Evolutionary conservation across 2,329 filamentous ascomycete species (phyloP).

Genomic region (Lasiodiplodia gonubiensis): DNA sequence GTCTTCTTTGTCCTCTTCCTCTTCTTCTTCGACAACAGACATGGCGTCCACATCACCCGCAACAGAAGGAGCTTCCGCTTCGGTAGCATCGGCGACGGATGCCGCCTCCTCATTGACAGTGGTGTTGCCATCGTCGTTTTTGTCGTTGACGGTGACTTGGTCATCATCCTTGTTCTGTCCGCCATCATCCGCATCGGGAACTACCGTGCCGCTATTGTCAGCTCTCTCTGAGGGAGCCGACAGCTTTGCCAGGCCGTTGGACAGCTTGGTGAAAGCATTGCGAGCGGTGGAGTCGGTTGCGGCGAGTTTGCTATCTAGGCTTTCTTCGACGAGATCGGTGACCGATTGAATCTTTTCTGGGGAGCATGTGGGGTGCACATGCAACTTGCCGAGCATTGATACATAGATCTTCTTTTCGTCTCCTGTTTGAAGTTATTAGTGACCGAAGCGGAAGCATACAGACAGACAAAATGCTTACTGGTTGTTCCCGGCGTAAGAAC

Average conservation of each 20-base stretch:
- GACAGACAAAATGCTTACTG: conserved; percentile 58
- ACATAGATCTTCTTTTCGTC: conserved; percentile 87
- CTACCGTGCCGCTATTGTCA: conserved; percentile 14
- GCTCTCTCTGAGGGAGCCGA: conserved; percentile 41
- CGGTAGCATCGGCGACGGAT: conserved; percentile 20
- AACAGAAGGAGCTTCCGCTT: not conserved
- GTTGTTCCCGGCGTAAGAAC: conserved; percentile 67
- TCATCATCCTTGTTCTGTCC: conserved; percentile 27
- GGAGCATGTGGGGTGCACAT: conserved; percentile 70
- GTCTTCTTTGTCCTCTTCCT: conserved; percentile 29
- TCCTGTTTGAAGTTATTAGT: conserved; percentile 57
- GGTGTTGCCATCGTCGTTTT: conserved; percentile 31
- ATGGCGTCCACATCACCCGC: conserved; percentile 3
- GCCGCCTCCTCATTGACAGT: conserved; percentile 29
- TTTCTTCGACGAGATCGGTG: conserved; percentile 54
- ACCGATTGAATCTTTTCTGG: conserved; percentile 44
- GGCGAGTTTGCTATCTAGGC: conserved; percentile 56
- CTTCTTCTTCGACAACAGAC: conserved; percentile 27
- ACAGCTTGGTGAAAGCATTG: conserved; percentile 62
- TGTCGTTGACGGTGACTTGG: not conserved
- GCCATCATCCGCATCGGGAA: conserved; percentile 9
- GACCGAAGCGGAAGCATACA: not conserved
- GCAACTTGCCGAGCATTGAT: conserved; percentile 79
- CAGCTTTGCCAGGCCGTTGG: conserved; percentile 57
- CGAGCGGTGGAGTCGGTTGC: conserved; percentile 58